Conservation (phyloP, 441 rosid species). For the Aquilaria agallochum region DNA sequence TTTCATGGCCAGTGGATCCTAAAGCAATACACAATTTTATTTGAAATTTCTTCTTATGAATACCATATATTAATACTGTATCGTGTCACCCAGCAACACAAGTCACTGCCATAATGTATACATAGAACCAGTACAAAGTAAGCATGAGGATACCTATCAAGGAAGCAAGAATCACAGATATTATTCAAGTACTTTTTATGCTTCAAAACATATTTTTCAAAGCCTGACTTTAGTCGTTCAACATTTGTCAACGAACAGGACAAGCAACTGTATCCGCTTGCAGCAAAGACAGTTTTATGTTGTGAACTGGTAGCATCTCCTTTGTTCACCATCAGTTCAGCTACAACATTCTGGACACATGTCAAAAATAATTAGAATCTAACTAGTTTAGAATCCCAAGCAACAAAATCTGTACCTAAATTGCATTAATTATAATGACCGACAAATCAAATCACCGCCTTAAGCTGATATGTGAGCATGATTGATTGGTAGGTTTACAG, state of each 20-base stretch:
- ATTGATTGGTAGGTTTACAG: too few relatives aligned
- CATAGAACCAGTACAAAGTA: slow-evolving; percentile 5
- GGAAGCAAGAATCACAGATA: slow-evolving; percentile 48
- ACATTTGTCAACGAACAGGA: slow-evolving; percentile 45
- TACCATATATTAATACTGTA: too few relatives aligned
- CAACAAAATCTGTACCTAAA: not conserved
- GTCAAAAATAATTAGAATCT: slow-evolving; percentile 7
- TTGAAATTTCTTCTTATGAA: too few relatives aligned
- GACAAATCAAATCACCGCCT: too few relatives aligned
- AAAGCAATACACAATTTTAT: too few relatives aligned
- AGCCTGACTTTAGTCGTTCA: slow-evolving; percentile 71
- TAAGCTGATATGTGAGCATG: too few relatives aligned
- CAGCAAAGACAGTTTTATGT: slow-evolving; percentile 42
- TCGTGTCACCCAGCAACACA: too few relatives aligned
- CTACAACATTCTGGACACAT: slow-evolving; percentile 56
- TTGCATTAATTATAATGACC: not conserved
- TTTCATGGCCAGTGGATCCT: too few relatives aligned
- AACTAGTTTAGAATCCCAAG: not conserved
- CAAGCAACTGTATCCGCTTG: slow-evolving; percentile 36
- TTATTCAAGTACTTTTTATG: slow-evolving; percentile 40
- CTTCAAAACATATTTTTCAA: slow-evolving; percentile 67
- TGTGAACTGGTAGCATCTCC: slow-evolving; percentile 40
- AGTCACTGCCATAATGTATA: slow-evolving; percentile 3
- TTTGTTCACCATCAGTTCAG: slow-evolving; percentile 54
- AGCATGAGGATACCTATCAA: slow-evolving; percentile 38